A percentile compares a stretch with the other conserved stretches of the same genome.
Evolutionary conservation across 305 asterid genomes (phyloP).

Genomic region (Fraxinus xanthoxyloides): DNA sequence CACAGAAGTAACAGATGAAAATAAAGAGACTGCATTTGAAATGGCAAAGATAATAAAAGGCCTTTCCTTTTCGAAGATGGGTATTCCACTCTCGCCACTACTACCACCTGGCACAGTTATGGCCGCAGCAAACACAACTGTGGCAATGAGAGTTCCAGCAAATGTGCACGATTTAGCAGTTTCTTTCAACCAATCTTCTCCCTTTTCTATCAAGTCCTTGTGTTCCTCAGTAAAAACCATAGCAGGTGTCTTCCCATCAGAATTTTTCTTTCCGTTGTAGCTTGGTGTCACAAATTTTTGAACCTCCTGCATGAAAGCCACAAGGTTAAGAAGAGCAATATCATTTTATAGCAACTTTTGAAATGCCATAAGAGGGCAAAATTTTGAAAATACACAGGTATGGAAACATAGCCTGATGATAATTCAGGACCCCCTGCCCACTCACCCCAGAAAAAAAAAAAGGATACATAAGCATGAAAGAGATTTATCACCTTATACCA

Average conservation of each 20-base stretch:
- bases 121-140: conserved; percentile 29
- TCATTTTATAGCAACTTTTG: background rate
- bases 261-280: conserved; percentile 19
- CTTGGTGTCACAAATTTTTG: conserved; percentile 21
- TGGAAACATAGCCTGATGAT: background rate
- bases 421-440: background rate
- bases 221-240: conserved; percentile 24
- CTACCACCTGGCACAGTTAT: conserved; percentile 31
- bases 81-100: conserved; percentile 16
- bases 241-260: conserved; percentile 22
- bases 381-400: background rate
- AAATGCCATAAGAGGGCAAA: background rate
- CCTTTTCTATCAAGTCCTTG: conserved; percentile 19
- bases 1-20: conserved; percentile 23
- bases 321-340: background rate
- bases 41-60: conserved; percentile 22
- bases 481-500: conserved; percentile 41
- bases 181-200: conserved; percentile 29
- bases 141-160: conserved; percentile 31
- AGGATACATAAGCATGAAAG: background rate
- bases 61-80: conserved; percentile 10
- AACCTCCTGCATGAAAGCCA: conserved; percentile 19
- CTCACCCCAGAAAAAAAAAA: background rate
- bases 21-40: conserved; percentile 25
- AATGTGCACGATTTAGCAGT: conserved; percentile 29